phyloP scores from a whole-genome alignment of 169 alveolate species.

The Eimeria acervulina region DNA sequence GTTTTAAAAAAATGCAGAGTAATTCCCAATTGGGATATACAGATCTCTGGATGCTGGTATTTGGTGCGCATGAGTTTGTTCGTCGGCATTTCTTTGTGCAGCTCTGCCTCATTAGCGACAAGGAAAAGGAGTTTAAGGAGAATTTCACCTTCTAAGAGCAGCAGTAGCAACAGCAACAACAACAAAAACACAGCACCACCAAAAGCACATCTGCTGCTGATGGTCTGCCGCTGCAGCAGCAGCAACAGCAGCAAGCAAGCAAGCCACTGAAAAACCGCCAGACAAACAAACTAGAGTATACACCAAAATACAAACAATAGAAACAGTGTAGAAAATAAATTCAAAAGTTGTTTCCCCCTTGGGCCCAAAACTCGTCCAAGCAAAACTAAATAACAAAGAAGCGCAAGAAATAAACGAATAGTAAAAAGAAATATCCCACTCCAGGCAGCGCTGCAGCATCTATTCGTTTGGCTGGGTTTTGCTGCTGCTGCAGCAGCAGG shows the following conservation, averaged over 20 bases:
- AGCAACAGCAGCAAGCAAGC: background rate
- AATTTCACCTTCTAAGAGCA: no score
- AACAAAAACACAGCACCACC: no score
- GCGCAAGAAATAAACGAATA: background rate
- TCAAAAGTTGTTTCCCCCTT: no score
- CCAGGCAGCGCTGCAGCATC: background rate
- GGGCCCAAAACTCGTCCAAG: no score
- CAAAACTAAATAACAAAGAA: no score
- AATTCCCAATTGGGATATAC: no score
- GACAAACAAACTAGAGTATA: background rate
- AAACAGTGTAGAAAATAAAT: background rate
- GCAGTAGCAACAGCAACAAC: no score
- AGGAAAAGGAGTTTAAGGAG: no score
- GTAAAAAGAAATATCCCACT: background rate
- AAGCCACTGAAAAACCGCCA: background rate
- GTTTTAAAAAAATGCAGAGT: background rate
- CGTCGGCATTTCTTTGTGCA: no score
- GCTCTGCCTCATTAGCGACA: no score
- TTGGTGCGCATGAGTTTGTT: background rate
- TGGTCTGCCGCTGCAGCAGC: no score
- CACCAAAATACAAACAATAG: background rate
- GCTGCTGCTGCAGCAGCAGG: conserved; percentile 4
- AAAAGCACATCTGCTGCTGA: no score
- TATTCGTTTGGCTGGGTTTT: background rate
- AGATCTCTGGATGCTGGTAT: background rate